Base-by-base conservation (phyloP, 2,329 filamentous ascomycete genomes). In the Scortechinia acanthostroma region DNA sequence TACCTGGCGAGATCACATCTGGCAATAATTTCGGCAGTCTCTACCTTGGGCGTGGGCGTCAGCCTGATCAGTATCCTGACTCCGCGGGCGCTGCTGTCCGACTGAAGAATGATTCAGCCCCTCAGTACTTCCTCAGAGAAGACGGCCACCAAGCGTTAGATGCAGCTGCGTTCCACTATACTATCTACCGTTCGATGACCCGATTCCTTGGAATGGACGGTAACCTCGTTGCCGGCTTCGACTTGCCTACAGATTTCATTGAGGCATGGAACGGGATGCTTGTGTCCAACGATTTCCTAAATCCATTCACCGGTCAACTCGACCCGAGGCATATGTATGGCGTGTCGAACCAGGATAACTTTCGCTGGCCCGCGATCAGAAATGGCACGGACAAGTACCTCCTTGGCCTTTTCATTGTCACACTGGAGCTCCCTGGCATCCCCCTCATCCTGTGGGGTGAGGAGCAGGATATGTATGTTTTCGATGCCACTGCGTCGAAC, bases 281-380 rank as follows among this genome's bases (percentile, higher is more conserved):
- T 6, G 53, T 68, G 35, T 74, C 71, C 3, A 79, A 81, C 46
- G 76, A 80, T 49, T 58, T 80, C 51, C 58, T 73, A 45, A 80
- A 79, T 49, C 65, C 72, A 3, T 73, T 76, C 51, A 79, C 73
- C 2, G 75, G 74, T 14, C 59, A 71, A 46, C 79, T 80, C 47
- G 79, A 83, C 51, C 79, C 79, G 2, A 70, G 79, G 1, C 77
- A 83, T 52, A 72, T 83, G 64, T 80, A 74, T 51, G 79, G 78
- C 21, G 69, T 71, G 3, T 78, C 77, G 2, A 83, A 82, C 52
- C 79, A 83, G 60, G 79, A 83, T 53, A 76, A 82, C 3, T 77
- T 83, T 51, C 68, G 78, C 19, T 83, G 79, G 79, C 78, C 78
- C 2, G 68, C 75, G 3, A 64, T 83, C 25, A 62, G 68, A 37